These are phyloP conservation scores for Aspergillus latus DNA, from an alignment of 2,329 filamentous ascomycete species.

Conservation along the genomic window DNA sequence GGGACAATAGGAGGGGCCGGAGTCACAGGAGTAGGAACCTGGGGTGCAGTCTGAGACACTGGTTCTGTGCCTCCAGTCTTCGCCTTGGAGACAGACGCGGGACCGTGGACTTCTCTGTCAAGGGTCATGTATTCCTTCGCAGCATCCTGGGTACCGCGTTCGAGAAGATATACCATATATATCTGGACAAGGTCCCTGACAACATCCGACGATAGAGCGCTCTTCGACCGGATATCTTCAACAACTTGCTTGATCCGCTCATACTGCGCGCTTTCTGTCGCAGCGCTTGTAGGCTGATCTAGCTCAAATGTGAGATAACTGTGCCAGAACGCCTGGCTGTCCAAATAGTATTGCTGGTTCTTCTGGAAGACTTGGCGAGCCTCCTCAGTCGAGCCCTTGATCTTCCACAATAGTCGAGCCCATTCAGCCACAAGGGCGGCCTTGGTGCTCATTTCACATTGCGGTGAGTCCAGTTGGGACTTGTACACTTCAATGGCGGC, in stretches of 20 bases:
- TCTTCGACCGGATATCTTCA: conserved; percentile 70
- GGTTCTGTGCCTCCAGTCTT: conserved; percentile 27
- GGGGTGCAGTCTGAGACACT: conserved; percentile 21
- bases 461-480: conserved; percentile 70
- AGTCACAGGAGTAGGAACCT: conserved; percentile 16
- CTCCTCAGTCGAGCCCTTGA: conserved; percentile 75
- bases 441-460: conserved; percentile 75
- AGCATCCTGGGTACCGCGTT: conserved; percentile 75
- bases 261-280: conserved; percentile 64
- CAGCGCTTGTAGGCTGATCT: conserved; percentile 69
- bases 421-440: conserved; percentile 85
- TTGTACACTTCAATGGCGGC: conserved; percentile 83
- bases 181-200: conserved; percentile 73
- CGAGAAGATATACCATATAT: conserved; percentile 82
- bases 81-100: conserved; percentile 39
- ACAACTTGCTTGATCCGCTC: conserved; percentile 79
- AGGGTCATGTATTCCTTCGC: conserved; percentile 83
- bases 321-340: conserved; percentile 86
- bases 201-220: conserved; percentile 63
- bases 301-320: conserved; percentile 88
- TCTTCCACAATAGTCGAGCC: conserved; percentile 83
- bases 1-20: conserved; percentile 18
- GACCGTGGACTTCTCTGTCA: conserved; percentile 82
- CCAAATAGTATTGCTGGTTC: conserved; percentile 79
- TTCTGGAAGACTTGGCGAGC: conserved; percentile 80